Base-by-base conservation (phyloP, 495 filamentous ascomycete genomes). In the Hypoxylon intermedium region DNA sequence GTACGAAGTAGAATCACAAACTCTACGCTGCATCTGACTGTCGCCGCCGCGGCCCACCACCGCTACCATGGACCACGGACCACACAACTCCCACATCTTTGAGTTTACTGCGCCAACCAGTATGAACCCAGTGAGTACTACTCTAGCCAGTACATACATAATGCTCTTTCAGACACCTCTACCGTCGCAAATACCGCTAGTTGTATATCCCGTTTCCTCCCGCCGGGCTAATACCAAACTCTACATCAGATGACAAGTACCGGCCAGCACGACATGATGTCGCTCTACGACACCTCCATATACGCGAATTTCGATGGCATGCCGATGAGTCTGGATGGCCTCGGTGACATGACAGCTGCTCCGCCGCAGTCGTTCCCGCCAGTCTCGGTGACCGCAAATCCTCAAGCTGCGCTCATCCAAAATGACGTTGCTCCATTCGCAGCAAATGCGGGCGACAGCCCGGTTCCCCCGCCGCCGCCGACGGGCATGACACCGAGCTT, bases 401-500 rank as follows among this genome's bases (percentile, higher is more conserved):
- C 63, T 5, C 69, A 66, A 43, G 48, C 43, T 33, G 61, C 45
- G 30, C 59, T 67, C 24, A 54, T 59, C 48, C 67, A 49, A 37
- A 54, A 60, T 34, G 55, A 68, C 41, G 57, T 58, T 46, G 59
- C 61, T 33, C 58, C 50, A 30, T 68, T 68, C 57, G 44, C 55
- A n/a, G 49, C 60, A 36, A 61, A 58, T 49, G 46, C 67, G 4
- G 70, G 61, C 15, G 65, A 67, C 37, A 67, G 56, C 23, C 42
- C 57, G 13, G 57, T 64, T 81, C 82, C 12, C 80, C 82, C 12
- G 74, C 82, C 38, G 84, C 81, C 72, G 79, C 77, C 20, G 9
- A 42, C 53, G 19, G 55, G 52, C 13, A 41, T 64, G 31, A 51
- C 57, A 19, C 18, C 69, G 42, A 65, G 48, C 26, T 61, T 57